Base-by-base conservation (phyloP, 345 rosid genomes). In the Aquilaria sinensis region DNA sequence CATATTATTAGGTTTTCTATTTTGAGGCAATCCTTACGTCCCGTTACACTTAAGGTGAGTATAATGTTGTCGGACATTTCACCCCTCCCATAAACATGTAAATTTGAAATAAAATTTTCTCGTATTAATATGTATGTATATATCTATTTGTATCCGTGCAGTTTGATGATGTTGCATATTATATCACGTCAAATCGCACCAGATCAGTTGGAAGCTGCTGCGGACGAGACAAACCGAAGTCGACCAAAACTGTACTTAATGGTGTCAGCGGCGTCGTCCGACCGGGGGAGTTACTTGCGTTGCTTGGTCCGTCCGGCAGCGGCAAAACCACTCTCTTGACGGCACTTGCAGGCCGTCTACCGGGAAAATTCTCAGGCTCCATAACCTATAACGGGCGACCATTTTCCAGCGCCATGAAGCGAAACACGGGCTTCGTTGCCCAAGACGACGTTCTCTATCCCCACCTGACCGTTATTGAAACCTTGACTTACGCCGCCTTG, bases 221-320 rank as follows among this genome's bases (percentile, higher is more conserved):
- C 31, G 51, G 67, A 53, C 61, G 82, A 7, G 47, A 77, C 32
- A 82, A 72, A 66, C 86, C 88, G 9, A 86, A 86, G 43, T 70
- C 81, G 11, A 74, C 75, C 61, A 81, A 83, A 52, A 76, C 60
- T 6, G 61, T 92, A 10, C 92, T 92, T 32, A 89, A 86, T 23
- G 86, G 88, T n/a, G 87, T 86, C 53, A 86, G 81, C 45, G 96
- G 96, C n/a, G 68, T 85, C 31, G 96, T 84, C 45, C 79, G 78
- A 33, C 98, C 98, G 1, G 96, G 96, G 5, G 92, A 92, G 81
- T 68, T 92, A 31, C 75, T 92, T 23, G 96, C 98, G 74, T 88
- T 92, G 96, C 85, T 92, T 9, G 98, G 98, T 31, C 98, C 98
- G 31, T 92, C 98, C 0, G 98, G 98, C 0, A 88, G 98, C 57